Evolutionary conservation across 352 stramenopile species (phyloP).

Genomic region (Globisporangium echinulatum): DNA sequence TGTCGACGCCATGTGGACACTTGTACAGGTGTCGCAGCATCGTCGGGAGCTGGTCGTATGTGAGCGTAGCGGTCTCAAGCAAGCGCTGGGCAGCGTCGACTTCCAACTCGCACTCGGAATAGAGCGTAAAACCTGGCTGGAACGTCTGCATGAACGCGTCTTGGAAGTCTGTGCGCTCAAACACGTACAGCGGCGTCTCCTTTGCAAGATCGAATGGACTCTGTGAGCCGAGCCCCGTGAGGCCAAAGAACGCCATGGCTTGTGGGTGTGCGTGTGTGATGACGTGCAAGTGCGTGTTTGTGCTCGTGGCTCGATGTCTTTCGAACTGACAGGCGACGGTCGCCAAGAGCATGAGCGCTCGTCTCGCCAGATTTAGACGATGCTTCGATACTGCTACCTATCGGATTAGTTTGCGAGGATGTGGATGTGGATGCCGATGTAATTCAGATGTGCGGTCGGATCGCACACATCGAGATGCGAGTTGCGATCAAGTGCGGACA

Average conservation of each 20-base stretch:
- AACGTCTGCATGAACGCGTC: conserved; percentile 52
- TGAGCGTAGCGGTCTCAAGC: conserved; percentile 27
- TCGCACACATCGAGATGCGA: too few species aligned
- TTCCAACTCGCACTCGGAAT: conserved; percentile 57
- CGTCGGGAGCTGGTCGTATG: conserved; percentile 25
- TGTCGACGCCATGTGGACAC: conserved; percentile 46
- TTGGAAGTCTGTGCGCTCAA: conserved; percentile 49
- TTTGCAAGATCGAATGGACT: conserved; percentile 47
- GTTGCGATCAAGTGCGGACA: too few species aligned
- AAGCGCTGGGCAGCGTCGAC: conserved; percentile 19
- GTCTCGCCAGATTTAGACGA: too few species aligned
- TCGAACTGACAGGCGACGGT: too few species aligned
- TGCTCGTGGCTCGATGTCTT: too few species aligned
- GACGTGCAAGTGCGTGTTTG: too few species aligned
- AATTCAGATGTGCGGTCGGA: too few species aligned
- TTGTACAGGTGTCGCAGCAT: conserved; percentile 55
- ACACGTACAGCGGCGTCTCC: conserved; percentile 49
- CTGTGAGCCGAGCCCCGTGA: conserved; percentile 52
- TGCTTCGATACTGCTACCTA: too few species aligned
- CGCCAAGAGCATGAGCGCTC: too few species aligned
- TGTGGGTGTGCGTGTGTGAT: too few species aligned
- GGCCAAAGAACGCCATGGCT: conserved; percentile 47
- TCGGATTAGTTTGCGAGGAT: too few species aligned
- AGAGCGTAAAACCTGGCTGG: conserved; percentile 39
- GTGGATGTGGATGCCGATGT: too few species aligned